Base-by-base conservation (phyloP, 2,329 filamentous ascomycete species). In the Chaetomiaceae sp. region DNA sequence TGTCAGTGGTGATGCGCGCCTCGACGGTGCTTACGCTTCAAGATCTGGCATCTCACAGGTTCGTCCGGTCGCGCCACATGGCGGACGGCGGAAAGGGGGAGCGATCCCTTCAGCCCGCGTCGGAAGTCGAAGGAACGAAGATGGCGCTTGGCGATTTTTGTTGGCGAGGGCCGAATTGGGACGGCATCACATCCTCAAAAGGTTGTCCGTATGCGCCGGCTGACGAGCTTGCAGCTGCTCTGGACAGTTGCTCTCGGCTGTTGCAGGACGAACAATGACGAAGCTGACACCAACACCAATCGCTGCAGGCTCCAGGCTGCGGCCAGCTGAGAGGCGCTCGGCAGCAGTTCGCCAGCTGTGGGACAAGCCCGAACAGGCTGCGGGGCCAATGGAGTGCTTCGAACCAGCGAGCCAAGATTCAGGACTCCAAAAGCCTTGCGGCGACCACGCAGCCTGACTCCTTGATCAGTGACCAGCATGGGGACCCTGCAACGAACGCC, bases 51-150 rank as follows among this genome's bases (percentile, higher is more conserved):
- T 32, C 79, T 60, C 81, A 96, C 89, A 98, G 86, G 67, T 97
- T 98, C 59, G 93, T 98, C 71, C 93, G 86, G 78, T 98, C 93
- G 75, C 93, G 88, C 90, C 90, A 98, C 88, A 95, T 95, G 73
- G 78, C 84, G 81, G 76, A 76, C 73, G 71, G 70, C 63, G 52
- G 52, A 57, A 58, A 53, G 54, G 51, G 50, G 51, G 42, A 44
- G 51, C 39, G 54, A 50, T 52, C 54, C 56, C 60, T 49, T 56
- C 55, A 55, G 37, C 48, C 45, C 34, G 42, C 42, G 42, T 37
- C 36, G 15, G 38, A 33, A 46, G 36, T 38, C 51, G 19, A n/a
- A 27, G 33, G 42, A 42, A 34, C 36, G 42, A 45, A 45, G 45
- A 41, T 41, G 24, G 46, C 40, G 48, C 45, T 29, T 30, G 45